phyloP scores from a whole-genome alignment of 768 basidiomycete species.

The Suillus variegatus region DNA sequence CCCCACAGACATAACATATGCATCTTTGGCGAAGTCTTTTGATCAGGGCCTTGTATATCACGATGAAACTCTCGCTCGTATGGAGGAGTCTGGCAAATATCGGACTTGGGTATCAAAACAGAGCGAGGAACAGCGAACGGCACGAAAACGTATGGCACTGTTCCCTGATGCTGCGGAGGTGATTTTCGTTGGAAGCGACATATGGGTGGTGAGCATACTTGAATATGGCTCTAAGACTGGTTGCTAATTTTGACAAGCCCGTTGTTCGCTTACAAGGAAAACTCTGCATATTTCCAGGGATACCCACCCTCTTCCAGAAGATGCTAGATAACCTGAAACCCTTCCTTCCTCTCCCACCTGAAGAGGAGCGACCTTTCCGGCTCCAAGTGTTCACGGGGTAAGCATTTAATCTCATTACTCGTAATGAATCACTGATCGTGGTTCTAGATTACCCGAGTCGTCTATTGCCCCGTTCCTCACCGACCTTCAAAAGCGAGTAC shows the following conservation, averaged over 20 bases:
- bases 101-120: conserved; percentile 60
- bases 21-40: conserved; percentile 86
- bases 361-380: conserved; percentile 69
- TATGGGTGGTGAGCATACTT: conserved; percentile 75
- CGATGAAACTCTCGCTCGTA: conserved; percentile 73
- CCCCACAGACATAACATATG: conserved; percentile 80
- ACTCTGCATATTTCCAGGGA: conserved; percentile 90
- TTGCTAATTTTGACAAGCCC: conserved; percentile 48
- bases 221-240: background rate
- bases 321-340: conserved; percentile 74
- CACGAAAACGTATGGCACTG: conserved; percentile 86
- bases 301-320: conserved; percentile 80
- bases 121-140: conserved; percentile 72
- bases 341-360: conserved; percentile 79
- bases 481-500: conserved; percentile 70
- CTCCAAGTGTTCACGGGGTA: conserved; percentile 86
- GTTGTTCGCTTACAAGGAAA: conserved; percentile 85
- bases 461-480: conserved; percentile 88
- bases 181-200: conserved; percentile 73
- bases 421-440: background rate
- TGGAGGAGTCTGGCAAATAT: conserved; percentile 61
- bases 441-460: conserved; percentile 60
- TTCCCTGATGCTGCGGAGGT: conserved; percentile 82
- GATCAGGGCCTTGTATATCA: conserved; percentile 68
- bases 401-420: conserved; percentile 15